Conservation (phyloP, 768 basidiomycete species). For the Kwoniella bestiolae region DNA sequence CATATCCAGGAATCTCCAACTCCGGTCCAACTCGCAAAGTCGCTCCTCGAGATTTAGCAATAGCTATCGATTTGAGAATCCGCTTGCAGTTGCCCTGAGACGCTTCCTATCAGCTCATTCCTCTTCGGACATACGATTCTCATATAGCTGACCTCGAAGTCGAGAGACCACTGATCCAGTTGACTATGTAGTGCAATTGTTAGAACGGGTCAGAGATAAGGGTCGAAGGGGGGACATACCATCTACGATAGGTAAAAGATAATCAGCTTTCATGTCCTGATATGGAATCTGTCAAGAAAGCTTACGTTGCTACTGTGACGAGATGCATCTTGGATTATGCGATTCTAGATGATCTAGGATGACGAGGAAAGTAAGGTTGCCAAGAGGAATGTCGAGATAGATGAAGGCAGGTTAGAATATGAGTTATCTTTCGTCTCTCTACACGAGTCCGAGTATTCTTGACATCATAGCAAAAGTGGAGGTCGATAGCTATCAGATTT, state of each 20-base stretch:
- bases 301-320: conserved; percentile 86
- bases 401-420: too few species aligned
- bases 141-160: conserved; percentile 74
- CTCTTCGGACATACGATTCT: too few species aligned
- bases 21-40: conserved; percentile 94
- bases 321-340: conserved; percentile 62
- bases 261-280: conserved; percentile 13
- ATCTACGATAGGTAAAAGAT: conserved; percentile 21
- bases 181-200: conserved; percentile 64
- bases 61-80: conserved; percentile 80
- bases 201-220: not conserved
- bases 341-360: conserved; percentile 2
- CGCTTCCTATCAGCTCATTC: not conserved
- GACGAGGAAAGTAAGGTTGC: too few species aligned
- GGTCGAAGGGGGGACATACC: conserved; percentile 36
- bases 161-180: conserved; percentile 95
- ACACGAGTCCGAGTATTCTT: too few species aligned
- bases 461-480: conserved; percentile 7
- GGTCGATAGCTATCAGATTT: not conserved
- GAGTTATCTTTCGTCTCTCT: not conserved
- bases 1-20: conserved; percentile 97
- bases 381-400: too few species aligned
- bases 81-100: conserved; percentile 87
- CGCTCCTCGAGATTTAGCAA: conserved; percentile 87
- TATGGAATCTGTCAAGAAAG: conserved; percentile 11